Evolutionary conservation across 1,139 yeast species (phyloP), one percentile per base, ranked within the genome.

Genomic region (Suhomyces guaymorum): DNA sequence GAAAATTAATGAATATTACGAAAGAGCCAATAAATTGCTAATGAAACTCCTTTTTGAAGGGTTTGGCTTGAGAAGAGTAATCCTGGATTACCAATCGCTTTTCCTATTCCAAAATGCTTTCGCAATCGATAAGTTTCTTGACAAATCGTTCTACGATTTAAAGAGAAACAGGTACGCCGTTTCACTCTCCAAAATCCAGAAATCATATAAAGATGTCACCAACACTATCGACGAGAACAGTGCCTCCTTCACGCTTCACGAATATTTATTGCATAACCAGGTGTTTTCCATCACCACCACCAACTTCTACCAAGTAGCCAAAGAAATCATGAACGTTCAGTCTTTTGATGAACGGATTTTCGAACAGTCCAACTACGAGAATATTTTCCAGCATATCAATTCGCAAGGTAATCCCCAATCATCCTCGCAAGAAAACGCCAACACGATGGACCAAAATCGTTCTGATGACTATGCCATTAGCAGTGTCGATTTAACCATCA

Each of bases 1-100:
- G 14, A 75, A 75, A 35, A 67, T 92, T 15, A 73, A 80, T 29
- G 66, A 71, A 14, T 86, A 87, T 27, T 87, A 85, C 49, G 54
- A 66, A 16, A 66, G 83, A 33, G 92, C 97, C 1, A 90, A 89
- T 55, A 63, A 63, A 25, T 55, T 78, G 19, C 63, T 89, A 16
- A 60, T 85, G 48, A 69, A 73, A 30, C 59, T 90, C 26, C 60
- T 86, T 15, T 70, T 77, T 38, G 68, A 75, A 15, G 89, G 92
- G 0, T 86, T 77, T 49, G 63, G 77, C 24, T 65, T 90, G 16
- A 52, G 56, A 0, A 54, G 52, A 5, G 61, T 82, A 24, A 49
- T 88, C 10, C 56, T 61, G 19, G 70, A 68, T 29, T 69, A 83
- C 35, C 79, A 76, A 46, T 55, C 58, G 31, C 73, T 73, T 39